phyloP scores from a whole-genome alignment of 169 alveolate genomes.

The Cyclospora cayetanensis region DNA sequence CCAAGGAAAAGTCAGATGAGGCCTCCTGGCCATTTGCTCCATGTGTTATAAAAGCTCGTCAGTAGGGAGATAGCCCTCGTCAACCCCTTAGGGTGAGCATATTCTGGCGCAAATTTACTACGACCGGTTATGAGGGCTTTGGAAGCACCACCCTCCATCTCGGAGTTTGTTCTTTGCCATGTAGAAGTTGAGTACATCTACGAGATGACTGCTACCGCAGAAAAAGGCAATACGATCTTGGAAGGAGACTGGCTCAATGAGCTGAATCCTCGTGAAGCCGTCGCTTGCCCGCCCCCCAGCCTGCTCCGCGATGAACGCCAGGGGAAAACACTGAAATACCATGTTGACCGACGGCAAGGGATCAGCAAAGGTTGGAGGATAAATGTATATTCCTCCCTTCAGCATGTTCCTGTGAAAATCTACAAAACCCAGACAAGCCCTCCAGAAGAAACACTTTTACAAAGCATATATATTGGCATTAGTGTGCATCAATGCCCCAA shows the following conservation, averaged over 20 bases:
- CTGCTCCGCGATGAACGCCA: slow-evolving; percentile 59
- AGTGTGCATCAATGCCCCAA: not conserved
- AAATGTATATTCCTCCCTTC: slow-evolving; percentile 82
- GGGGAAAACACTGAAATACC: slow-evolving; percentile 62
- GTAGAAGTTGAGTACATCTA: slow-evolving; percentile 26
- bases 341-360: slow-evolving; percentile 62
- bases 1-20: too few species aligned
- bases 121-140: too few species aligned
- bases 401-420: slow-evolving; percentile 80
- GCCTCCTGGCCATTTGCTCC: too few species aligned
- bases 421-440: not conserved
- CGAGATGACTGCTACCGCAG: slow-evolving; percentile 55
- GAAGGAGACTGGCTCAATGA: slow-evolving; percentile 14
- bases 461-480: not conserved
- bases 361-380: slow-evolving; percentile 75
- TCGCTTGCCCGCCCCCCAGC: slow-evolving; percentile 66
- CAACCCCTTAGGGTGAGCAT: too few species aligned
- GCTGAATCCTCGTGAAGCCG: slow-evolving; percentile 38
- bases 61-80: too few species aligned
- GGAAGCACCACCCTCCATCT: slow-evolving; percentile 63
- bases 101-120: too few species aligned
- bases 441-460: not conserved
- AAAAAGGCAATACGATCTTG: slow-evolving; percentile 46
- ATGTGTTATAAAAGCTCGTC: too few species aligned
- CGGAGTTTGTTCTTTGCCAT: slow-evolving; percentile 59